Evolutionary conservation across 441 rosid species (phyloP).

Genomic region (Cnidoscolus chayamansa): DNA sequence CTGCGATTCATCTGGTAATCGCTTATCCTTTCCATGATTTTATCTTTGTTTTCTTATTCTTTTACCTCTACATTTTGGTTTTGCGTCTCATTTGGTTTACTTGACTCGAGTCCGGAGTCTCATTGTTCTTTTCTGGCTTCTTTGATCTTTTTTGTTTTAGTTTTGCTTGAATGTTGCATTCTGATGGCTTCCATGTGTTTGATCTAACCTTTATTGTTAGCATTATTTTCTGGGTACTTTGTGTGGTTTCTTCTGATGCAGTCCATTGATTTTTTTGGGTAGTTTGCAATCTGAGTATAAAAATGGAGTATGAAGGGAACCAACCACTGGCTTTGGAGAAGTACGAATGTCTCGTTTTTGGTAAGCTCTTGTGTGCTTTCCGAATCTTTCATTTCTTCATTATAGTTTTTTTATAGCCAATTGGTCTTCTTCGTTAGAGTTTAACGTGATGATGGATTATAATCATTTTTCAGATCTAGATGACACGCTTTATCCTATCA

Average conservation of each 20-base stretch:
- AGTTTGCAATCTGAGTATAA: conserved; percentile 11
- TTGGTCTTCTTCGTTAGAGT: background rate
- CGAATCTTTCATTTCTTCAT: background rate
- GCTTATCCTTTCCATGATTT: background rate
- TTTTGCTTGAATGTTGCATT: background rate
- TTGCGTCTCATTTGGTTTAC: background rate
- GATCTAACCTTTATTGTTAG: background rate
- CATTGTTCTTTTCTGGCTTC: background rate
- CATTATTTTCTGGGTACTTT: background rate
- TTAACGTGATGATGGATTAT: background rate
- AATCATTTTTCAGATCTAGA: conserved; percentile 54
- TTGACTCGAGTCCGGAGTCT: background rate
- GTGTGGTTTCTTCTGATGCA: background rate
- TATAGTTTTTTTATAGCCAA: background rate
- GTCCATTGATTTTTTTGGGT: background rate
- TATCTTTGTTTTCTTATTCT: background rate
- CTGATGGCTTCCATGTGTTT: background rate
- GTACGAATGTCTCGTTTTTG: conserved; percentile 80
- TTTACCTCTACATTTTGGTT: background rate
- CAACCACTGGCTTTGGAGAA: conserved; percentile 33
- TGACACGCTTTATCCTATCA: conserved; percentile 71
- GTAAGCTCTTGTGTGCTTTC: conserved; percentile 33
- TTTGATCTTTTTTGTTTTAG: background rate
- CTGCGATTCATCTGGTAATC: conserved; percentile 1
- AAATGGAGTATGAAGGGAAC: conserved; percentile 53